A percentile compares a stretch with the other conserved stretches of the same genome.
Evolutionary conservation across 257 asterid species (phyloP).

Genomic region (Salvia rosmarinus): DNA sequence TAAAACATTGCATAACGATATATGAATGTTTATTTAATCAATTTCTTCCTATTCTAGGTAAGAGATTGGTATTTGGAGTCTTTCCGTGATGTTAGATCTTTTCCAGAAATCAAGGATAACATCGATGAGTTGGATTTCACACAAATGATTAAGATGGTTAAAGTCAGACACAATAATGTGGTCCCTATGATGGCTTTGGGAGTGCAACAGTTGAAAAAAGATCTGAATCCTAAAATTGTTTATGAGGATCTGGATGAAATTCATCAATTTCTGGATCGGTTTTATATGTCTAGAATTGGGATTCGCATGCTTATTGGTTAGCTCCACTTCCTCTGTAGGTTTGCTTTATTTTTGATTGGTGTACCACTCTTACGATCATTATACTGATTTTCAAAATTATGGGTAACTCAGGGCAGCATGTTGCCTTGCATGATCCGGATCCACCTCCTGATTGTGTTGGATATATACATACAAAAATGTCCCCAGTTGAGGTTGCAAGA

Average conservation of each 20-base stretch:
- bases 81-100: constrained; percentile 84
- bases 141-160: constrained; percentile 80
- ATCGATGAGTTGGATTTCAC: constrained; percentile 78
- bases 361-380: not conserved
- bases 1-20: not conserved
- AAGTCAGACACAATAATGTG: constrained; percentile 95
- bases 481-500: constrained; percentile 82
- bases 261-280: constrained; percentile 86
- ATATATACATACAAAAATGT: constrained; percentile 91
- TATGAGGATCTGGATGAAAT: constrained; percentile 72
- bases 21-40: not conserved
- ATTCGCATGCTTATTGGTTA: constrained; percentile 97
- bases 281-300: constrained; percentile 93
- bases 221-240: constrained; percentile 55
- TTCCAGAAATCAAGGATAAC: constrained; percentile 64
- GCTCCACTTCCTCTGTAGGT: constrained; percentile 19
- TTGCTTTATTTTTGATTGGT: constrained; percentile 22
- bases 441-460: constrained; percentile 89
- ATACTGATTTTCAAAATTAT: constrained; percentile 13
- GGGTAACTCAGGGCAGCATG: constrained; percentile 85
- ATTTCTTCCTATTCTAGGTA: constrained; percentile 32
- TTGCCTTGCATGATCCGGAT: constrained; percentile 87
- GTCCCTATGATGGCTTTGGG: constrained; percentile 99
- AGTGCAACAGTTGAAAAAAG: constrained; percentile 88
- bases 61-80: constrained; percentile 98